phyloP scores from a whole-genome alignment of 140 eudicot species.

The Cichorium intybus region DNA sequence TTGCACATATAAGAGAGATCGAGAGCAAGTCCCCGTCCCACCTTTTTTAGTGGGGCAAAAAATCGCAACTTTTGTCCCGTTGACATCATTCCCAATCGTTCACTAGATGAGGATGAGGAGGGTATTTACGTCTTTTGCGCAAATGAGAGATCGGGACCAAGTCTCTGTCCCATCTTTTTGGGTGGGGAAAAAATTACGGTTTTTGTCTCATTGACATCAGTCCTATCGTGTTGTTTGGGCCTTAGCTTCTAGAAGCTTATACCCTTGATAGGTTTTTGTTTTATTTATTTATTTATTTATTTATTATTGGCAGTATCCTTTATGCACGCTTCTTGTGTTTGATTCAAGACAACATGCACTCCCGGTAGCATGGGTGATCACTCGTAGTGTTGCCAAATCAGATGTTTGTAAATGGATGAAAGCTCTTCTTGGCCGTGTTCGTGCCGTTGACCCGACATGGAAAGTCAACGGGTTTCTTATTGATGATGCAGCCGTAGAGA shows the following conservation, averaged over 20 bases:
- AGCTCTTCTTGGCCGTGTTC: conserved; percentile 75
- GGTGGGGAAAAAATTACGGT: too few relatives aligned
- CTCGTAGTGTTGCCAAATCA: conserved; percentile 76
- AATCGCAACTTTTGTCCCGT: too few relatives aligned
- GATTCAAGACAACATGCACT: conserved; percentile 98
- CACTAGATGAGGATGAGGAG: too few relatives aligned
- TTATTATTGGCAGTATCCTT: conserved; percentile 72
- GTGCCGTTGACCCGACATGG: conserved; percentile 79
- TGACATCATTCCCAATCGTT: too few relatives aligned
- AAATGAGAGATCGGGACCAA: too few relatives aligned
- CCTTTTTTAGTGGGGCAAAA: too few relatives aligned
- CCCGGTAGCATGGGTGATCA: conserved; percentile 95
- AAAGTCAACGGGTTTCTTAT: conserved; percentile 72
- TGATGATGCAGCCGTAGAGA: conserved; percentile 90
- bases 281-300: conserved; percentile 1
- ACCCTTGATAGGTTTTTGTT: background rate
- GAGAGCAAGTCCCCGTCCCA: too few relatives aligned
- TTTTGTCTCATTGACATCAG: too few relatives aligned
- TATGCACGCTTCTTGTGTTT: conserved; percentile 92
- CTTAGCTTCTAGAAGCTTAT: background rate
- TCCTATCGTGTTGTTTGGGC: too few relatives aligned
- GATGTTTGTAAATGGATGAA: conserved; percentile 91
- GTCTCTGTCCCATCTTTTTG: too few relatives aligned
- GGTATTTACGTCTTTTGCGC: too few relatives aligned
- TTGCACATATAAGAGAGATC: too few relatives aligned